Evolutionary conservation across 2,329 filamentous ascomycete genomes (phyloP), one percentile per base, ranked within the genome.

Genomic region (Penicillium concentricum): DNA sequence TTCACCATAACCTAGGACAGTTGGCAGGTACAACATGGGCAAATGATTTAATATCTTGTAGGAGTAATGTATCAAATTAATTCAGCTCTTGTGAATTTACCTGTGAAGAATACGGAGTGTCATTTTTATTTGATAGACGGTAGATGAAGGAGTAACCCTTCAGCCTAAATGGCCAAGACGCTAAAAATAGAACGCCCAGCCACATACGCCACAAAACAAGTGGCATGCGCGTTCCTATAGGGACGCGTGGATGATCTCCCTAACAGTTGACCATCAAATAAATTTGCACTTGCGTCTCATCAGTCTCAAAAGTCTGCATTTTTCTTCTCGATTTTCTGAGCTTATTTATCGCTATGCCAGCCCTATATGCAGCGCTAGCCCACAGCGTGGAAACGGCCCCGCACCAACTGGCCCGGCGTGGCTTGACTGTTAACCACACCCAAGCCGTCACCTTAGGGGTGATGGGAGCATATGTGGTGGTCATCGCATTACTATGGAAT

Each of bases 401-500:
- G 51, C 68, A 69, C 51, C 50, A 54, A 39, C 72, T 86, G 45
- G 61, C 75, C 20, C 77, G 77, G 56, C 83, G 87, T 54, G 80
- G 81, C 51, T 76, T 90, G 12, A 78, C 78, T 26, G 84, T 87
- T 41, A 88, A 85, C 62, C 82, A 85, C 67, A 88, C 88, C 2
- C 89, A 92, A 67, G 80, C 81, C 51, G 81, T 91, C 10, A 91
- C 89, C 0, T 76, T 91, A 26, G 88, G 87, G 9, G 78, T 91
- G 39, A 90, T 92, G 64, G 87, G 75, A 9, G 86, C 80, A 35
- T 92, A 92, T 73, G 81, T 88, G 2, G 88, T 91, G 18, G 81
- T 82, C 45, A 92, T 92, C 62, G 88, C 88, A 5, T 79, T 92
- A 41, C 78, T 92, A 4, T 92, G 89, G 89, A 92, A 92, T 74